phyloP scores from a whole-genome alignment of 805 yeast species.

The Nakazawaea peltata region DNA sequence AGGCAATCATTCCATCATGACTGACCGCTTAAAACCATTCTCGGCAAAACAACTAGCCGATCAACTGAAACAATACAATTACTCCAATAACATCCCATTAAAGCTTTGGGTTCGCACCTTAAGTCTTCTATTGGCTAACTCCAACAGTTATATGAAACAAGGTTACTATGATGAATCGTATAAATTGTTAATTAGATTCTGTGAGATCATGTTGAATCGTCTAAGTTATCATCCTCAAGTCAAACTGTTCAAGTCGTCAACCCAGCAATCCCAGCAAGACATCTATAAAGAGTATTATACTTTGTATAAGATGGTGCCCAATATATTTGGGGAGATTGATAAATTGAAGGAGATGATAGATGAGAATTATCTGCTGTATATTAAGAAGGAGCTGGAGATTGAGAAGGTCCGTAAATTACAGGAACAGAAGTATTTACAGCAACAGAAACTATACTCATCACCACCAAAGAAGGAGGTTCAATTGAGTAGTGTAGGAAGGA shows the following conservation, averaged over 20 bases:
- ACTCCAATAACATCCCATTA: constrained; percentile 40
- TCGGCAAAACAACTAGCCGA: constrained; percentile 27
- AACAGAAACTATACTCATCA: constrained; percentile 3
- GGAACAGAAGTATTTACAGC: constrained; percentile 8
- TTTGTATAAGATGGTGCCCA: constrained; percentile 15
- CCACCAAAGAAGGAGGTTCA: background rate
- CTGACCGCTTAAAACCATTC: constrained; percentile 1
- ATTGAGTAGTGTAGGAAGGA: background rate
- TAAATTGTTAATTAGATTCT: constrained; percentile 47
- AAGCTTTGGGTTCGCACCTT: constrained; percentile 50
- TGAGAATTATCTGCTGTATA: constrained; percentile 17
- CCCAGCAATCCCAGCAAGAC: constrained; percentile 16
- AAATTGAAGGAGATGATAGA: constrained; percentile 18
- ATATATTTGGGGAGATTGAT: constrained; percentile 24
- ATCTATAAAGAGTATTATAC: constrained; percentile 18
- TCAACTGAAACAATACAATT: constrained; percentile 48
- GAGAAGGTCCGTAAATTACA: constrained; percentile 5
- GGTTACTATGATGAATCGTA: constrained; percentile 42
- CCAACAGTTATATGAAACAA: constrained; percentile 34
- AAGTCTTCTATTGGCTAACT: constrained; percentile 36
- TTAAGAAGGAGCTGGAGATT: constrained; percentile 14
- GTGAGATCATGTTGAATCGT: constrained; percentile 45
- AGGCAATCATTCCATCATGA: too few species aligned
- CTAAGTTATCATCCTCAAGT: constrained; percentile 39
- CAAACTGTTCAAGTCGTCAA: constrained; percentile 18